phyloP scores from a whole-genome alignment of 495 filamentous ascomycete genomes.

The Podospora anserina region DNA sequence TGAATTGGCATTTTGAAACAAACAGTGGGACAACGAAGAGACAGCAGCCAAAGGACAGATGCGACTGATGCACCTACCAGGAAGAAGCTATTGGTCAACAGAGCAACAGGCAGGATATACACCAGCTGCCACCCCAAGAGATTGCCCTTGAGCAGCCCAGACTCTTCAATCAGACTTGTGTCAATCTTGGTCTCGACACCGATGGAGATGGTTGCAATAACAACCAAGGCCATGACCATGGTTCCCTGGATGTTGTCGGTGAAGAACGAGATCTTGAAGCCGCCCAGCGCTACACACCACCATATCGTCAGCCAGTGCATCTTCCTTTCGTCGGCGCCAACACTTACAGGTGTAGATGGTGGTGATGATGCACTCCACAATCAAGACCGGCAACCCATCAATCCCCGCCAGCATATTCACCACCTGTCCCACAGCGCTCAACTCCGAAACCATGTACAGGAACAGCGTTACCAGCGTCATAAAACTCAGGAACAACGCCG shows the following conservation, averaged over 20 bases:
- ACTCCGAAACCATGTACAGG: conserved; percentile 76
- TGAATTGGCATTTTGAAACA: conserved; percentile 74
- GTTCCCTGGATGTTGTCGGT: conserved; percentile 74
- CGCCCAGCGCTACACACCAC: conserved; percentile 57
- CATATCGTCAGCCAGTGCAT: conserved; percentile 15
- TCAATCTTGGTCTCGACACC: conserved; percentile 69
- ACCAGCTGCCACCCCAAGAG: conserved; percentile 74
- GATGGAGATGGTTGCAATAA: conserved; percentile 67
- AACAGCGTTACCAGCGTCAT: conserved; percentile 74
- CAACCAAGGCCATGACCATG: conserved; percentile 66
- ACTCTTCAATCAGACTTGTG: conserved; percentile 57
- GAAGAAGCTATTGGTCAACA: conserved; percentile 77
- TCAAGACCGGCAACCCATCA: conserved; percentile 66
- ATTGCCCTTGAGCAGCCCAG: conserved; percentile 56
- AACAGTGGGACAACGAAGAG: conserved; percentile 56
- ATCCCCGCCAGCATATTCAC: conserved; percentile 67
- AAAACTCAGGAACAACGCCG: conserved; percentile 65
- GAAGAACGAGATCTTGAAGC: conserved; percentile 73
- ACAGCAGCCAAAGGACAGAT: neutral
- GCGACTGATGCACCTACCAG: conserved; percentile 32
- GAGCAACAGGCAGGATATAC: conserved; percentile 71
- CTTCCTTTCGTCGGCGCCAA: neutral
- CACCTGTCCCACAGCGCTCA: conserved; percentile 71
- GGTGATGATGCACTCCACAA: conserved; percentile 68
- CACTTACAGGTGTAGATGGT: conserved; percentile 72